Conservation (phyloP, 192 early-diverging fungal genomes). For the Entomortierella parvispora region DNA sequence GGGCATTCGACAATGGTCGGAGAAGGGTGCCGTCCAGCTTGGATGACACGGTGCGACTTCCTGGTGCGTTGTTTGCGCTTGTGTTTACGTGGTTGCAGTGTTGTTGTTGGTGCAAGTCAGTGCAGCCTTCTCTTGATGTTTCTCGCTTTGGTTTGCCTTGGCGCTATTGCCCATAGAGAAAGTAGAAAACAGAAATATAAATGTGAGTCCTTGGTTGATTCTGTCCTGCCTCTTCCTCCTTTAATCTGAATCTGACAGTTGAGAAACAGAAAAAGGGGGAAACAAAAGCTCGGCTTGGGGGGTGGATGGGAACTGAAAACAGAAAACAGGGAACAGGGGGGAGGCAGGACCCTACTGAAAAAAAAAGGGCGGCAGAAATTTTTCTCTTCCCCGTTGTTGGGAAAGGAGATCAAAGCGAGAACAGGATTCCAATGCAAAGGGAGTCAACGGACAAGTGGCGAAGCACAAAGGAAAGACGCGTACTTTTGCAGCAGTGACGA, state of each 20-base stretch:
- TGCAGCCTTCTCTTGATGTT: too few relatives aligned
- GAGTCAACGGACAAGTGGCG: too few relatives aligned
- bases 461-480: too few relatives aligned
- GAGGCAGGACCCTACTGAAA: background rate
- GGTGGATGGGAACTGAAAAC: background rate
- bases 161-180: too few relatives aligned
- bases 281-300: background rate
- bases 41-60: background rate
- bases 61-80: conserved; percentile 1
- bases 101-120: background rate
- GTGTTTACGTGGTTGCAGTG: background rate
- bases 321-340: background rate
- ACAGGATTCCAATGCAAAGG: too few relatives aligned
- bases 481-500: too few relatives aligned
- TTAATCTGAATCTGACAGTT: too few relatives aligned
- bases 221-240: too few relatives aligned
- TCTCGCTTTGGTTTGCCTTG: too few relatives aligned
- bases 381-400: background rate
- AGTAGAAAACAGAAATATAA: background rate
- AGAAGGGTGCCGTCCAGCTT: background rate
- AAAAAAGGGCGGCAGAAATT: background rate
- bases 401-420: background rate
- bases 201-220: background rate
- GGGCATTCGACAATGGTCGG: conserved; percentile 2
- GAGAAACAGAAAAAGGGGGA: background rate